Evolutionary conservation across 2,329 filamentous ascomycete species (phyloP), one percentile per base, ranked within the genome.

Genomic region (Drechslerella coelobrocha): DNA sequence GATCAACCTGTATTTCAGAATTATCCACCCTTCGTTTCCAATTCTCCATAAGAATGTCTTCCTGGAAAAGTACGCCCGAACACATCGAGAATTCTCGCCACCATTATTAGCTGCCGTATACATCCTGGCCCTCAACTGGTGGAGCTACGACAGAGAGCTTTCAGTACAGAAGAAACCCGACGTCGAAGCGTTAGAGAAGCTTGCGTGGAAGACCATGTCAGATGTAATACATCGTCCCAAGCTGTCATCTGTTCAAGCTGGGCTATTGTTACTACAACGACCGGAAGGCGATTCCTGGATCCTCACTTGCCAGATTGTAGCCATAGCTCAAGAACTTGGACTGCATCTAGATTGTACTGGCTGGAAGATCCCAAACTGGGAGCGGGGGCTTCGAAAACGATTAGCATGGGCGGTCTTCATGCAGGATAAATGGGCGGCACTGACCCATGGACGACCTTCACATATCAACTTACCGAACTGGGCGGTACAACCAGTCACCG

Each of bases 351-450:
- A 96, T 79, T 96, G 91, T 80, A 86, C 88, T 3, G 83, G 83
- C 56, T 96, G 92, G 92, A 90, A 90, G 72, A 93, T 96, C 59
- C 90, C 92, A 26, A 83, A 84, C 0, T 96, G 92, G 91, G 92
- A 96, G 78, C 89, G 89, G 75, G 89, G 91, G 0, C 79, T 96
- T 66, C 84, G 92, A 71, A 94, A 93, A 78, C 86, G 92, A 52
- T 84, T 96, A 43, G 91, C 91, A 0, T 96, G 92, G 92, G 92
- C 90, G 1, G 79, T 96, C 54, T 96, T 94, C 78, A 93, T 95
- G 88, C 91, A 96, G 79, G 92, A 97, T 79, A 95, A 90, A 78
- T 96, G 92, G 92, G 90, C 89, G 14, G 88, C 91, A 1, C 82
- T 96, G 19, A 88, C 94, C 23, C 90, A 95, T 76, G 91, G 91